Evolutionary conservation across 306 rosid genomes (phyloP).

Genomic region (Cucurbita moschata): DNA sequence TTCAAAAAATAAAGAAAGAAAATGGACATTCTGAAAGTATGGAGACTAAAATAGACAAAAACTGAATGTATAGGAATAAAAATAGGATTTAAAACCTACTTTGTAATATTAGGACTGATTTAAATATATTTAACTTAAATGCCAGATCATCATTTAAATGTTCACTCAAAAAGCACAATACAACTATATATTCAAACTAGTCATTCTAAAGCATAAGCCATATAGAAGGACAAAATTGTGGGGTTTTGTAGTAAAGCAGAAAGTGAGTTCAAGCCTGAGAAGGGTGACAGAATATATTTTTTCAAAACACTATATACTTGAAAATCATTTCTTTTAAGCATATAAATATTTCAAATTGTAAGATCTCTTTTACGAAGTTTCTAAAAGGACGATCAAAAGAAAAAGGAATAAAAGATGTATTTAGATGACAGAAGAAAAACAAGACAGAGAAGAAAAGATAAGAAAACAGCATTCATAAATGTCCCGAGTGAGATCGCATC

Average conservation of each 20-base stretch:
- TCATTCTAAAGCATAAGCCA: too few species aligned
- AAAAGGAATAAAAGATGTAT: neutral
- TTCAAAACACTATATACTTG: neutral
- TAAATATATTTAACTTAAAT: too few species aligned
- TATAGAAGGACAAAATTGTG: too few species aligned
- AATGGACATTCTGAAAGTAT: too few species aligned
- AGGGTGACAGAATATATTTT: neutral
- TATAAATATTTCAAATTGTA: neutral
- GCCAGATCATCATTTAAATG: too few species aligned
- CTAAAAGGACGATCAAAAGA: neutral
- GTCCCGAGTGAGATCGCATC: neutral
- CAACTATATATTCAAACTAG: too few species aligned
- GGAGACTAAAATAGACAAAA: too few species aligned
- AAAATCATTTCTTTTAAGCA: neutral
- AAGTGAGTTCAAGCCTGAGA: neutral
- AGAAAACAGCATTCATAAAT: neutral
- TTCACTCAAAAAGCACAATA: too few species aligned
- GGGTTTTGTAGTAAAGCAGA: neutral
- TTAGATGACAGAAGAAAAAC: neutral
- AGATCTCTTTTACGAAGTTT: neutral
- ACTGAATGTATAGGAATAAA: too few species aligned
- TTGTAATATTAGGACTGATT: too few species aligned
- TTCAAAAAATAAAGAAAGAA: too few species aligned
- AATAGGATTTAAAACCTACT: too few species aligned
- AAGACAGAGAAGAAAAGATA: neutral